phyloP scores from a whole-genome alignment of 441 rosid species.

The Dalechampia spathulata region DNA sequence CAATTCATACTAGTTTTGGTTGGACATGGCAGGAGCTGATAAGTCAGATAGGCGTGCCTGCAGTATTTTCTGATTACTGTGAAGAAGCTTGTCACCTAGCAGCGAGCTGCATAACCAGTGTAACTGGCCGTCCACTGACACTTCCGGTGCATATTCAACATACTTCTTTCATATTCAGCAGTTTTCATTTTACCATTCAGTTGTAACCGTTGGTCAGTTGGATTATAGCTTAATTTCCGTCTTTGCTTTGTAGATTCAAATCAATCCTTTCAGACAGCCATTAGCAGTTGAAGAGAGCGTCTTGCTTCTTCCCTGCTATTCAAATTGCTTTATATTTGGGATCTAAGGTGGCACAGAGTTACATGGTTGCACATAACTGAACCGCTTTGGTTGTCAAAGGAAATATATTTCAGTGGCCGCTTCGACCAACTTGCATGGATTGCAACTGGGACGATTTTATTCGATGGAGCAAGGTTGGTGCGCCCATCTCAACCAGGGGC shows the following conservation, averaged over 20 bases:
- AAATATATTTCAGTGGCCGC: no score
- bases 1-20: no score
- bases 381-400: no score
- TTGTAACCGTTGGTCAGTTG: not conserved
- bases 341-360: conserved; percentile 34
- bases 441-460: no score
- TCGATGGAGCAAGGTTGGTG: no score
- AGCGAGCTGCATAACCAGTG: conserved; percentile 45
- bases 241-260: conserved; percentile 46
- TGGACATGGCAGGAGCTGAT: conserved; percentile 52
- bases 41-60: conserved; percentile 56
- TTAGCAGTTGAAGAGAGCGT: conserved; percentile 65
- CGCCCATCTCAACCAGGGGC: no score
- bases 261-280: conserved; percentile 96
- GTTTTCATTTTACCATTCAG: not conserved
- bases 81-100: conserved; percentile 96
- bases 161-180: conserved; percentile 7
- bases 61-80: conserved; percentile 83
- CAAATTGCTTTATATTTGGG: conserved; percentile 84
- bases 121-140: conserved; percentile 42
- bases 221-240: conserved; percentile 10
- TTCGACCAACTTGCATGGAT: no score
- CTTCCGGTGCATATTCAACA: conserved; percentile 37
- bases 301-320: conserved; percentile 75
- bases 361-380: no score